These are phyloP conservation scores for Evernia prunastri DNA, from an alignment of 495 filamentous ascomycete species.

Conservation along the genomic window DNA sequence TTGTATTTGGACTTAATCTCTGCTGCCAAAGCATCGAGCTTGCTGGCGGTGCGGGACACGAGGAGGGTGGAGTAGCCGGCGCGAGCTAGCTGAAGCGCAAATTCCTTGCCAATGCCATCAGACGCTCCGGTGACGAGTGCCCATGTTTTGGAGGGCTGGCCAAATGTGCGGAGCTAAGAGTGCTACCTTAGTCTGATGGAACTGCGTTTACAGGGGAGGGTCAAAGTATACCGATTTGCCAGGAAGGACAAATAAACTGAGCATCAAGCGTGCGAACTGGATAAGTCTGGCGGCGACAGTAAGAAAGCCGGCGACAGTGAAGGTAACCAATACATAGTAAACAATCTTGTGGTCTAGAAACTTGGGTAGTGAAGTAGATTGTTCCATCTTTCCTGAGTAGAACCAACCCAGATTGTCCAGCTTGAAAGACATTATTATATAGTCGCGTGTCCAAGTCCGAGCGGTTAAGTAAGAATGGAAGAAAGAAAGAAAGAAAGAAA, in stretches of 20 bases:
- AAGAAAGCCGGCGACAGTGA: slow-evolving; percentile 10
- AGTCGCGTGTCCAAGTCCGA: neutral
- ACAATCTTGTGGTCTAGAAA: neutral
- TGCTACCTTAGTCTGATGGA: neutral
- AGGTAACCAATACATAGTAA: slow-evolving; percentile 9
- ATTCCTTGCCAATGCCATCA: slow-evolving; percentile 97
- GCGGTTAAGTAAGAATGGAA: neutral
- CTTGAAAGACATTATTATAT: slow-evolving; percentile 14
- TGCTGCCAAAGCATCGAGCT: slow-evolving; percentile 67
- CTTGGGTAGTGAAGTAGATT: neutral
- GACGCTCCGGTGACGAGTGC: slow-evolving; percentile 93
- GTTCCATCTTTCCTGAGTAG: slow-evolving; percentile 12
- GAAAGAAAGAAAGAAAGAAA: too few relatives aligned
- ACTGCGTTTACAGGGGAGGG: neutral
- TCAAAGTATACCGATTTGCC: slow-evolving; percentile 49
- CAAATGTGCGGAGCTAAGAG: slow-evolving; percentile 76
- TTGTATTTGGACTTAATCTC: slow-evolving; percentile 60
- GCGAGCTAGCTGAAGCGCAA: slow-evolving; percentile 77
- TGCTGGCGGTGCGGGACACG: slow-evolving; percentile 86
- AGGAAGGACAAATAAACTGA: slow-evolving; percentile 72
- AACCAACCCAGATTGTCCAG: slow-evolving; percentile 19
- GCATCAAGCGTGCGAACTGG: slow-evolving; percentile 57
- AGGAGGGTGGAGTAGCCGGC: slow-evolving; percentile 91
- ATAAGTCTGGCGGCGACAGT: slow-evolving; percentile 47
- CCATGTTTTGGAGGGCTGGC: slow-evolving; percentile 79